Base-by-base conservation (phyloP, 441 rosid species). In the Pelargonium australe region DNA sequence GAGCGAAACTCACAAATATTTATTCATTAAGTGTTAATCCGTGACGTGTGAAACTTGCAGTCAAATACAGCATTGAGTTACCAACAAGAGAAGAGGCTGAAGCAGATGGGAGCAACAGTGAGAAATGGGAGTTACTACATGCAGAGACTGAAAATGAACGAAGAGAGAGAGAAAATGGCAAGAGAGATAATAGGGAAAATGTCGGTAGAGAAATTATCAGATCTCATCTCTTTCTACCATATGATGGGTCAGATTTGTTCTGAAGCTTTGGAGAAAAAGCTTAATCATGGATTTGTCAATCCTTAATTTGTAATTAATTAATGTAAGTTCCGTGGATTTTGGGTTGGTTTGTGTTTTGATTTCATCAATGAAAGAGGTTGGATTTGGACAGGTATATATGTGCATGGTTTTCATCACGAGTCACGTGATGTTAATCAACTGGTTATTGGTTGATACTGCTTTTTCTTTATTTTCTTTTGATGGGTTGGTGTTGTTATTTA, bases 61-160 rank as follows among this genome's bases (percentile, higher is more conserved):
- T 87, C 92, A 2, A 90, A 86, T 70, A 89, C 86, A 0, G 96
- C 88, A 0, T 68, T 87, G 73, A 90, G 90, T 58, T 63, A 72
- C 40, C 86, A 91, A 67, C 97, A 93, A 71, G 95, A 93, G 84
- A 86, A 51, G 1, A 85, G 97, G 77, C 70, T 93, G 73, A 89
- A 91, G 87, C 92, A 89, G 81, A 93, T 93, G 90, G 97, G 96
- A 7, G 98, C 96, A 5, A 93, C 98, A 5, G 90, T 91, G 72
- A 89, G 97, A 74, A 89, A 93, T 17, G 92, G 82, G 25, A 82
- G 89, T 14, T 85, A 84, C 20, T 89, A 87, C 70, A 65, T 84
- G 17, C 79, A 84, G 77, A 83, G 75, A 73, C 12, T 89, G 83
- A 89, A 79, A 70, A 47, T 83, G 66, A 86, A 84, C 9, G 93